phyloP scores from a whole-genome alignment of 2,329 filamentous ascomycete species.

The Fusarium tricinctum region DNA sequence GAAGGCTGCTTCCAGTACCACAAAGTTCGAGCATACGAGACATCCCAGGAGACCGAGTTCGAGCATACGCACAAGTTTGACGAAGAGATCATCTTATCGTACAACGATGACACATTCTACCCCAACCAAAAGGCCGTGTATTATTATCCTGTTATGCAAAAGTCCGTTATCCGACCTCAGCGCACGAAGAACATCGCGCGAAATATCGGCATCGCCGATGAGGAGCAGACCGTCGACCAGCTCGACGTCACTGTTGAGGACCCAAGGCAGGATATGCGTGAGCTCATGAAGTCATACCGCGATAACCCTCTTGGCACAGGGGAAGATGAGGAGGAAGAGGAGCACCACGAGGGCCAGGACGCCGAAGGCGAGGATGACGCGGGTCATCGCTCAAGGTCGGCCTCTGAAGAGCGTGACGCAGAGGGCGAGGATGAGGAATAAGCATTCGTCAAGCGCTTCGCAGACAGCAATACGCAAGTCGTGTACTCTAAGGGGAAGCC shows the following conservation, averaged over 20 bases:
- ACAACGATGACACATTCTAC: slow-evolving; percentile 66
- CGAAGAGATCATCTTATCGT: slow-evolving; percentile 73
- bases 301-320: slow-evolving; percentile 66
- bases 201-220: slow-evolving; percentile 63
- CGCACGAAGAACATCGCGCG: slow-evolving; percentile 74
- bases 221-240: slow-evolving; percentile 68
- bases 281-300: slow-evolving; percentile 67
- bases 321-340: slow-evolving; percentile 57
- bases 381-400: slow-evolving; percentile 48
- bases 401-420: slow-evolving; percentile 57
- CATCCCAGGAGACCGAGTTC: slow-evolving; percentile 69
- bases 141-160: slow-evolving; percentile 78
- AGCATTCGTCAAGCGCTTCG: slow-evolving; percentile 49
- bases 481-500: slow-evolving; percentile 5
- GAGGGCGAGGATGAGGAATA: slow-evolving; percentile 63
- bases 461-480: slow-evolving; percentile 60
- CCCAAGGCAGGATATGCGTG: slow-evolving; percentile 66
- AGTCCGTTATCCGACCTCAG: slow-evolving; percentile 72
- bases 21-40: slow-evolving; percentile 75
- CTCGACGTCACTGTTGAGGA: slow-evolving; percentile 69
- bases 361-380: slow-evolving; percentile 46
- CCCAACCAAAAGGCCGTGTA: slow-evolving; percentile 71
- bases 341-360: slow-evolving; percentile 49
- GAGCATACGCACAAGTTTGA: slow-evolving; percentile 72
- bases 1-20: slow-evolving; percentile 70